A percentile compares a stretch with the other conserved stretches of the same genome.
Conservation (phyloP, 768 basidiomycete species). For the Wakefieldia striispora region DNA sequence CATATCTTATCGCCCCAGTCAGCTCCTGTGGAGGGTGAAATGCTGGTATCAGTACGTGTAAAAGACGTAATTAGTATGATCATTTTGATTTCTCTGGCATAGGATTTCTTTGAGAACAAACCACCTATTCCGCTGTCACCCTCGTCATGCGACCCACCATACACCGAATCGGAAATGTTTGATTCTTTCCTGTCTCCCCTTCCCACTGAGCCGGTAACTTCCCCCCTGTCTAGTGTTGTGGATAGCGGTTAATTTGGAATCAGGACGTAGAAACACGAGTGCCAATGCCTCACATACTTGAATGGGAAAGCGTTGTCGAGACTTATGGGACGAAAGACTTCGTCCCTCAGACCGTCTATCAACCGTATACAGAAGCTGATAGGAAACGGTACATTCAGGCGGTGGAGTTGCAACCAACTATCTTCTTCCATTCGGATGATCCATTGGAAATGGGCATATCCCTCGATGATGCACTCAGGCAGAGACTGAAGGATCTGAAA, state of each 20-base stretch:
- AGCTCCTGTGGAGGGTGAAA: constrained; percentile 1
- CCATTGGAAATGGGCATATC: constrained; percentile 60
- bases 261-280: constrained; percentile 23
- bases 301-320: constrained; percentile 24
- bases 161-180: not conserved
- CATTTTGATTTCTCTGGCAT: not conserved
- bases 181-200: not conserved
- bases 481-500: constrained; percentile 51
- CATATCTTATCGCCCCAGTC: constrained; percentile 10
- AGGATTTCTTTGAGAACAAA: constrained; percentile 10
- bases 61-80: not conserved
- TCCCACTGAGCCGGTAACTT: constrained; percentile 12
- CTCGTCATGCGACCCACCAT: constrained; percentile 2
- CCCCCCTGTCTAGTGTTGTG: not conserved
- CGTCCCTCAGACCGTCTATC: constrained; percentile 70
- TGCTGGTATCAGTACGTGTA: constrained; percentile 10
- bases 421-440: constrained; percentile 56
- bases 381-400: constrained; percentile 75
- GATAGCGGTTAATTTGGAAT: not conserved
- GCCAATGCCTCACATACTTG: constrained; percentile 24
- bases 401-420: constrained; percentile 58
- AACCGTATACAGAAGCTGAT: constrained; percentile 76
- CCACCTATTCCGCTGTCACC: constrained; percentile 14
- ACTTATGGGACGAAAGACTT: constrained; percentile 42
- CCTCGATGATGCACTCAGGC: constrained; percentile 62